These are phyloP conservation scores for Diversispora epigaea DNA, from an alignment of 192 early-diverging fungal genomes.

Conservation along the genomic window DNA sequence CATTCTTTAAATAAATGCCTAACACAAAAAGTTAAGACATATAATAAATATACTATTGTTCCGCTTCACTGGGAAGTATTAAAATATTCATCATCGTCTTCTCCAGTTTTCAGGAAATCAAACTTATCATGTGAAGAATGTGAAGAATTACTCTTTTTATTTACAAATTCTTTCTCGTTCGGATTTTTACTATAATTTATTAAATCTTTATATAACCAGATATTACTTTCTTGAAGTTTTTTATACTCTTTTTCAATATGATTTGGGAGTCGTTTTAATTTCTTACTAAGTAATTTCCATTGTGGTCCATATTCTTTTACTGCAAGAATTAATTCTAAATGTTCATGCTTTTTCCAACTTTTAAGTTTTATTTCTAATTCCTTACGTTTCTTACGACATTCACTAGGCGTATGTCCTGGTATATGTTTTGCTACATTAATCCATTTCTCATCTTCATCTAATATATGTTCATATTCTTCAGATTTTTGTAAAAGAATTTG, in stretches of 20 bases:
- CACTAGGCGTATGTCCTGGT: neutral
- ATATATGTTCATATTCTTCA: neutral
- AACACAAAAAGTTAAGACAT: no score
- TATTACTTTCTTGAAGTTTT: neutral
- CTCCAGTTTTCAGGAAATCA: no score
- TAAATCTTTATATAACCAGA: no score
- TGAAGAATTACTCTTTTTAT: no score
- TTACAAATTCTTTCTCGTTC: no score
- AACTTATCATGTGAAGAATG: no score
- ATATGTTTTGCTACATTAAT: neutral
- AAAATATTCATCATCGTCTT: no score
- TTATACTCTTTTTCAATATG: neutral
- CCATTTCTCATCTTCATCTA: neutral
- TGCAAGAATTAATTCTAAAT: neutral
- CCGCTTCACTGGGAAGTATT: no score
- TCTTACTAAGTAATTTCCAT: neutral
- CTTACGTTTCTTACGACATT: neutral
- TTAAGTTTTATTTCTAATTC: neutral
- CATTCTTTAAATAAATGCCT: no score
- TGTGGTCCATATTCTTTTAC: neutral
- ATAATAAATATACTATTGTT: no score
- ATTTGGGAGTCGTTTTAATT: neutral
- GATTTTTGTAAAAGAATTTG: neutral
- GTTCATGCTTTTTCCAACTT: neutral
- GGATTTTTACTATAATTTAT: no score